These are phyloP conservation scores for Phoma herbarum DNA, from an alignment of 2,329 filamentous ascomycete species.

Conservation along the genomic window DNA sequence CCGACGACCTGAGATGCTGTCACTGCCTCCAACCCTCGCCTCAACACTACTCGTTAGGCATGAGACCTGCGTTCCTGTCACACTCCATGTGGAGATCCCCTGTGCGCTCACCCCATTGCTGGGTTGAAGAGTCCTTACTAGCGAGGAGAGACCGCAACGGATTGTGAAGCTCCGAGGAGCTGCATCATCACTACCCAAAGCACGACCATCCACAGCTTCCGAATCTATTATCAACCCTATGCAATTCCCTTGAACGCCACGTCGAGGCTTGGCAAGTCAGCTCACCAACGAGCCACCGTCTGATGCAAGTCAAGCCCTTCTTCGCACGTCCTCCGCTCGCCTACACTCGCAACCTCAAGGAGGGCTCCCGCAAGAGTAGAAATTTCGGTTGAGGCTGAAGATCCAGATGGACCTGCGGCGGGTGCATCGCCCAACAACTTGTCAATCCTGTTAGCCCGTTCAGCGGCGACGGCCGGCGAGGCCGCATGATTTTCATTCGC, in stretches of 20 bases:
- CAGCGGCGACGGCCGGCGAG: neutral
- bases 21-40: conserved; percentile 2
- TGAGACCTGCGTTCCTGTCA: neutral
- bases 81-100: neutral
- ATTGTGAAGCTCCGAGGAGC: neutral
- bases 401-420: conserved; percentile 12
- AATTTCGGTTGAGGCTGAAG: conserved; percentile 15
- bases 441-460: conserved; percentile 8
- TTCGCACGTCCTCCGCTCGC: neutral
- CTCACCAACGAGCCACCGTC: neutral
- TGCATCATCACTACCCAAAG: neutral
- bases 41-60: neutral
- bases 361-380: conserved; percentile 2
- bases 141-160: neutral
- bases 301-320: conserved; percentile 3
- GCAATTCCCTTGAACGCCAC: neutral
- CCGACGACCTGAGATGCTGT: neutral
- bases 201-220: neutral
- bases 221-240: neutral
- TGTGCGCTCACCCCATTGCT: neutral
- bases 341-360: neutral
- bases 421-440: conserved; percentile 18
- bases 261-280: neutral
- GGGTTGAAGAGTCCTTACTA: neutral
- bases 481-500: conserved; percentile 12